phyloP scores from a whole-genome alignment of 2,329 filamentous ascomycete genomes.

The Pochonia chlamydosporia region DNA sequence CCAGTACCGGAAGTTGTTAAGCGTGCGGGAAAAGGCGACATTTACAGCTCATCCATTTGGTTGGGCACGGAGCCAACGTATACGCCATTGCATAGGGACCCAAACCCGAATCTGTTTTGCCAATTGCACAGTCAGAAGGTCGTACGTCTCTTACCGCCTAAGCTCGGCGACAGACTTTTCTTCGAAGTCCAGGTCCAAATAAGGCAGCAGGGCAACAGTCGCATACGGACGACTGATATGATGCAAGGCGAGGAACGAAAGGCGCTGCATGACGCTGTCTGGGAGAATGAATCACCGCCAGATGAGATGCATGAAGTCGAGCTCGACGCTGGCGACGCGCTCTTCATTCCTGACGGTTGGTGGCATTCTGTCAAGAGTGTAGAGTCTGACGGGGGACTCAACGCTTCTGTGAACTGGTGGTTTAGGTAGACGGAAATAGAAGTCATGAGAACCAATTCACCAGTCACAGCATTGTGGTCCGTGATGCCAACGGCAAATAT shows the following conservation, averaged over 20 bases:
- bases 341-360: constrained; percentile 39
- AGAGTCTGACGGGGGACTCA: constrained; percentile 27
- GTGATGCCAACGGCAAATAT: no score
- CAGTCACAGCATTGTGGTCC: not conserved
- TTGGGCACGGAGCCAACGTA: constrained; percentile 80
- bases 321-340: constrained; percentile 46
- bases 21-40: constrained; percentile 64
- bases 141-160: constrained; percentile 65
- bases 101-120: constrained; percentile 88
- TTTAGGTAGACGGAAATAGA: constrained; percentile 25
- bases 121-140: constrained; percentile 71
- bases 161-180: constrained; percentile 60
- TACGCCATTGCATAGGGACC: constrained; percentile 86
- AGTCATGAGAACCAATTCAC: not conserved
- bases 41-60: constrained; percentile 88
- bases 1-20: constrained; percentile 60
- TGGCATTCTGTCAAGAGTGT: constrained; percentile 40
- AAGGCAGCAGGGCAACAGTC: constrained; percentile 32
- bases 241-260: constrained; percentile 73
- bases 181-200: constrained; percentile 38
- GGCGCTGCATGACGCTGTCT: constrained; percentile 63
- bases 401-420: constrained; percentile 41
- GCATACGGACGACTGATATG: constrained; percentile 78
- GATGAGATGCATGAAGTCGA: constrained; percentile 43
- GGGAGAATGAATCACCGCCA: constrained; percentile 39